Base-by-base conservation (phyloP, 164 flowering plant genomes). In the Tinospora cordifolia region DNA sequence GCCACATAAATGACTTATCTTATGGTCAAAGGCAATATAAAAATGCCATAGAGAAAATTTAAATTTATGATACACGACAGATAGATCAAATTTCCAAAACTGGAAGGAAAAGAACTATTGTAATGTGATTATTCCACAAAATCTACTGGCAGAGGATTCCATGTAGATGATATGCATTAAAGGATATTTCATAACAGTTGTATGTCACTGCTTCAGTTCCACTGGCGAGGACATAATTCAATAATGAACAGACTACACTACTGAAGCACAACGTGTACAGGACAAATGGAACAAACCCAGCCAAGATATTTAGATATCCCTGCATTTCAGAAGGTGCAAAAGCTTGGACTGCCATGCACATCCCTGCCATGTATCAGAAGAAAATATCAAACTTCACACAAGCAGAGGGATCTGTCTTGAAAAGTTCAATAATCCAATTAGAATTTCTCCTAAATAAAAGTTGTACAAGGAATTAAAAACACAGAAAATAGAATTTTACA, bases 261-360 rank as follows among this genome's bases (percentile, higher is more conserved):
- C 22, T 58, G 64, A 58, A 58, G 39, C 40, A 22, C 36, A 59
- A 15, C 12, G 21, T 64, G 39, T 38, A 40, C 11, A 27, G 64
- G 59, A 64, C 41, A 59, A 62, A 60, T 21, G 27, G 44, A 67
- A 83, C 87, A 69, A 69, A 90, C 98, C 98, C 96, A 49, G 92
- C 83, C 81, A 94, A 74, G 74, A 89, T 81, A 81, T 85, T 84
- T 22, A 91, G 73, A 65, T 79, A 79, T 46, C 90, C 95, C 77
- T 83, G 87, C 59, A 87, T 81, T 69, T 70, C 83, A 15, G 90
- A 69, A 34, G 87, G 88, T 66, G 78, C 67, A 81, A 88, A 92
- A 63, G 93, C 88, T 80, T 89, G 91, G 76, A 94, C 91, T 58
- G 97, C 90, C 98, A 94, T 86, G 82, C 98, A 94, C 93, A 94